Evolutionary conservation across 2,329 filamentous ascomycete genomes (phyloP).

Genomic region (Colletotrichum plurivorum): DNA sequence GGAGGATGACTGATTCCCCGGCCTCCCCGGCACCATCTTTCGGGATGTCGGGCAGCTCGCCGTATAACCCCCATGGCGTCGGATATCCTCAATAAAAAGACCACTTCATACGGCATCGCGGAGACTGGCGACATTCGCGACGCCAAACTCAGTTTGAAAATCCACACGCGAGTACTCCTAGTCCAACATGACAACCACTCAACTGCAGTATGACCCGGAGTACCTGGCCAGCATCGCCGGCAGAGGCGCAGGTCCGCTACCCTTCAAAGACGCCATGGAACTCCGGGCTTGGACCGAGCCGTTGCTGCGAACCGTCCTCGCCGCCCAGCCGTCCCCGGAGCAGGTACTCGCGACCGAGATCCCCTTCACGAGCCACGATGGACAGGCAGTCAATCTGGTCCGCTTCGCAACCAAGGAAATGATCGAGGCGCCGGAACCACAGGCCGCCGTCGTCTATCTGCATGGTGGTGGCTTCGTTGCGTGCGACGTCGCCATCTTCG

Average conservation of each 20-base stretch:
- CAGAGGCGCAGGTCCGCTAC: not conserved
- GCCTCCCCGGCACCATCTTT: not conserved
- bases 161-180: not conserved
- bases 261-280: conserved; percentile 23
- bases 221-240: conserved; percentile 26
- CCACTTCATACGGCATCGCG: not conserved
- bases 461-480: conserved; percentile 60
- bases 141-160: not conserved
- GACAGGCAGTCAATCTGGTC: conserved; percentile 12
- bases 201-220: conserved; percentile 33
- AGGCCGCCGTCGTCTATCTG: conserved; percentile 52
- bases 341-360: conserved; percentile 26
- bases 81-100: conserved; percentile 13
- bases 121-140: not conserved
- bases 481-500: conserved; percentile 47
- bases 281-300: conserved; percentile 24
- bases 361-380: conserved; percentile 25
- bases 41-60: conserved; percentile 31
- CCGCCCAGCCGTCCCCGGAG: conserved; percentile 21
- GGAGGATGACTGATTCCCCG: not conserved
- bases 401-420: conserved; percentile 27
- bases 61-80: conserved; percentile 7
- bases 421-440: conserved; percentile 15
- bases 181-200: conserved; percentile 1
- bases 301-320: conserved; percentile 5